Percentiles rank a stretch among this genome's conserved stretches.
phyloP scores from a whole-genome alignment of 441 rosid genomes.

The Mallotus japonicus region DNA sequence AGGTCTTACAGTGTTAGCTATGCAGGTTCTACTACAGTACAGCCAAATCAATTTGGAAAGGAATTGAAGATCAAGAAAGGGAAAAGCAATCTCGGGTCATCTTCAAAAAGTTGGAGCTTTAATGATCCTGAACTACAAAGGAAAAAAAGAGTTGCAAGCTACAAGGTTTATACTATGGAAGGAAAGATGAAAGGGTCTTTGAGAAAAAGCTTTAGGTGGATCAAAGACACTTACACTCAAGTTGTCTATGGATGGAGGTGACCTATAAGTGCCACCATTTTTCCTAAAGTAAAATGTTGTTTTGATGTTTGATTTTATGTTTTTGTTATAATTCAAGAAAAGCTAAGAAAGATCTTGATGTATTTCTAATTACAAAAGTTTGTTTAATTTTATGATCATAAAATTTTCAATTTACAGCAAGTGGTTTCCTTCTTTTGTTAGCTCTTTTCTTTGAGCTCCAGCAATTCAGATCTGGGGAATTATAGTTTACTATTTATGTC shows the following conservation, averaged over 20 bases:
- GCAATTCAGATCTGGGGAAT: constrained; percentile 10
- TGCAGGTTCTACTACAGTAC: constrained; percentile 27
- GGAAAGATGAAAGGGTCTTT: constrained; percentile 84
- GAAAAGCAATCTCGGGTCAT: constrained; percentile 42
- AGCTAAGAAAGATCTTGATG: not conserved
- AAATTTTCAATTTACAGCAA: not conserved
- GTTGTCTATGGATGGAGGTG: constrained; percentile 66
- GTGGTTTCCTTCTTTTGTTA: not conserved
- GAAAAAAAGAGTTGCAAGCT: constrained; percentile 83
- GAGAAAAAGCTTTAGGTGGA: constrained; percentile 81
- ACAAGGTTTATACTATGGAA: constrained; percentile 74
- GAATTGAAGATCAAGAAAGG: constrained; percentile 51
- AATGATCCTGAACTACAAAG: constrained; percentile 84
- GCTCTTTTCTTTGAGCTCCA: not conserved
- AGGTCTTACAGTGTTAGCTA: constrained; percentile 67
- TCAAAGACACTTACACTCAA: constrained; percentile 63
- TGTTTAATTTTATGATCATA: not conserved
- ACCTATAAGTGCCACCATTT: not conserved
- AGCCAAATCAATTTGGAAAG: constrained; percentile 36
- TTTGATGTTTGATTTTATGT: constrained; percentile 15
- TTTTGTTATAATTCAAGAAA: not conserved
- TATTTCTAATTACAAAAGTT: not conserved
- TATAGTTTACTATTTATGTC: not conserved
- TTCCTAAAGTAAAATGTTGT: too few relatives aligned
- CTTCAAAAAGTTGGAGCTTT: constrained; percentile 55